A percentile compares a stretch with the other conserved stretches of the same genome.
phyloP scores from a whole-genome alignment of 2,329 filamentous ascomycete species.

The Cladophialophora yegresii region DNA sequence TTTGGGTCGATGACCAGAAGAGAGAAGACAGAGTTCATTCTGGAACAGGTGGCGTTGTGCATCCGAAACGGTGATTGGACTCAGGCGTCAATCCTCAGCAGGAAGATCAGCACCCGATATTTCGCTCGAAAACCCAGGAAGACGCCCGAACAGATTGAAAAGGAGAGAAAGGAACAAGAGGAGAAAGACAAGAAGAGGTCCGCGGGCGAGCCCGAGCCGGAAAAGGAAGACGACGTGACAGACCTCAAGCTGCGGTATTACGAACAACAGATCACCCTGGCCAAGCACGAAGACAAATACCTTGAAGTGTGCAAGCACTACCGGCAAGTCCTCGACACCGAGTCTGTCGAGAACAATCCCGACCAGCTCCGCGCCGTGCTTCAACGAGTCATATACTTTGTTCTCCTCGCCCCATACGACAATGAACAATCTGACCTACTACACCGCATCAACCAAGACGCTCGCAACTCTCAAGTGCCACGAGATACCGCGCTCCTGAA shows the following conservation, averaged over 20 bases:
- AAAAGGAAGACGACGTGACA: constrained; percentile 80
- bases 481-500: constrained; percentile 84
- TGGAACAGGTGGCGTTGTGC: constrained; percentile 90
- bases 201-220: constrained; percentile 74
- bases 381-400: constrained; percentile 95
- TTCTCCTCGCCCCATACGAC: constrained; percentile 94
- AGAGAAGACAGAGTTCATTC: constrained; percentile 98
- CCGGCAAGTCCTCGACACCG: constrained; percentile 92
- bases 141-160: constrained; percentile 82
- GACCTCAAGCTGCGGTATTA: constrained; percentile 95
- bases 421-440: constrained; percentile 98
- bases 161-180: constrained; percentile 81
- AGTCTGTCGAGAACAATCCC: constrained; percentile 88
- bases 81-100: constrained; percentile 86
- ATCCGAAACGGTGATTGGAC: constrained; percentile 96
- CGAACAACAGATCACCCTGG: constrained; percentile 92
- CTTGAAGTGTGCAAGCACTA: constrained; percentile 98
- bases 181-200: constrained; percentile 80
- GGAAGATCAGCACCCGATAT: constrained; percentile 96
- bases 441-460: constrained; percentile 85
- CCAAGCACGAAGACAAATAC: constrained; percentile 97
- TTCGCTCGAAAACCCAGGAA: constrained; percentile 89
- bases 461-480: constrained; percentile 74
- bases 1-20: constrained; percentile 97
- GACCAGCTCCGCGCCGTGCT: constrained; percentile 82